Percentiles rank a stretch among this genome's conserved stretches.
These are phyloP conservation scores for Lachnellula subtilissima DNA, from an alignment of 2,329 filamentous ascomycete genomes.

Conservation along the genomic window DNA sequence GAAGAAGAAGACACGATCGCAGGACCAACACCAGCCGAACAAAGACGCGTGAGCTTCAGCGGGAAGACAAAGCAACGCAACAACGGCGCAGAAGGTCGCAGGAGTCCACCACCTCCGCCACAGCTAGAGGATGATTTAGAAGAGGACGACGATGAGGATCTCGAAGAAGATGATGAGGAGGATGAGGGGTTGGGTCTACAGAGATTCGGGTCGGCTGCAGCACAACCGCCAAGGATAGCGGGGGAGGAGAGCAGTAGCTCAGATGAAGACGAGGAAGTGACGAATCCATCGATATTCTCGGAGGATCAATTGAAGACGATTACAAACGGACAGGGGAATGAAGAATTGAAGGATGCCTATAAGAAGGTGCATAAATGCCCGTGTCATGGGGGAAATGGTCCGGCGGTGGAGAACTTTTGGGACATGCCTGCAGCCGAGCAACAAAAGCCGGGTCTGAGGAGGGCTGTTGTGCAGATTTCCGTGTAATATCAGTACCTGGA, in stretches of 20 bases:
- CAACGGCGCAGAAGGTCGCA: not conserved
- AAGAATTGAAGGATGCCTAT: slow-evolving; percentile 16
- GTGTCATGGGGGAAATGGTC: slow-evolving; percentile 17
- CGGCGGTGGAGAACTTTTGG: slow-evolving; percentile 17
- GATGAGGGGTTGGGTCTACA: slow-evolving; percentile 13
- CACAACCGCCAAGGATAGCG: slow-evolving; percentile 17
- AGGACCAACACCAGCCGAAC: not conserved
- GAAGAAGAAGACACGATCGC: slow-evolving; percentile 4
- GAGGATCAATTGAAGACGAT: slow-evolving; percentile 17
- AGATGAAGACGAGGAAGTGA: slow-evolving; percentile 10
- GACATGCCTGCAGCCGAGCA: slow-evolving; percentile 16
- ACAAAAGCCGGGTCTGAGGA: slow-evolving; percentile 3
- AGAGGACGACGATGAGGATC: slow-evolving; percentile 10
- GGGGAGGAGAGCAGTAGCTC: slow-evolving; percentile 9
- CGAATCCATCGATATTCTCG: slow-evolving; percentile 1
- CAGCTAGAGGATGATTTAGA: not conserved
- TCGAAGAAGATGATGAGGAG: slow-evolving; percentile 15
- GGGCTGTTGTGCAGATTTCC: slow-evolving; percentile 11
- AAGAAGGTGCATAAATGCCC: slow-evolving; percentile 14
- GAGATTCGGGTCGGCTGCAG: slow-evolving; percentile 16
- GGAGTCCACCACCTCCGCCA: slow-evolving; percentile 13
- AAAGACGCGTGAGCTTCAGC: slow-evolving; percentile 6
- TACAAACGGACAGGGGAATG: slow-evolving; percentile 8
- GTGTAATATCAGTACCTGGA: not conserved
- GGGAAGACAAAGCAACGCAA: not conserved